phyloP scores from a whole-genome alignment of 2,329 filamentous ascomycete genomes.

The Ophiostoma australiae region DNA sequence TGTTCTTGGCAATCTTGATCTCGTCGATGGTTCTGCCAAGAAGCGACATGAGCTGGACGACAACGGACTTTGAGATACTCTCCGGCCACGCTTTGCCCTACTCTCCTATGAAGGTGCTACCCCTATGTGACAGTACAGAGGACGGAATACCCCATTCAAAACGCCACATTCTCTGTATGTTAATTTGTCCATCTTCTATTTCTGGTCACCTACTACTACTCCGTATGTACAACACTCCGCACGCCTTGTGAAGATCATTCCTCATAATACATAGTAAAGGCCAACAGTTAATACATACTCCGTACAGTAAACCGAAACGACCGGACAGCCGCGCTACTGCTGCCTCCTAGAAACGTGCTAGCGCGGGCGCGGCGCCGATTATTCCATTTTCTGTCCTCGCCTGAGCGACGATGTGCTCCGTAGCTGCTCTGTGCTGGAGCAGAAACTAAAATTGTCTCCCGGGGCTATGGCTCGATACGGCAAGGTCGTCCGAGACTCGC shows the following conservation, averaged over 20 bases:
- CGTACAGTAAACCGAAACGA: not conserved
- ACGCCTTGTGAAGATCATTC: slow-evolving; percentile 9
- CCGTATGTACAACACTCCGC: slow-evolving; percentile 1
- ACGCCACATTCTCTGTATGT: too few species aligned
- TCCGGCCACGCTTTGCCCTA: not conserved
- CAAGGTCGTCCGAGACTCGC: slow-evolving; percentile 3
- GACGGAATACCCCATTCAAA: too few species aligned
- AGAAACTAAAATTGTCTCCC: slow-evolving; percentile 9
- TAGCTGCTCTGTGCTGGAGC: not conserved
- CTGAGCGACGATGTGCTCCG: not conserved
- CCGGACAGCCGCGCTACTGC: slow-evolving; percentile 7
- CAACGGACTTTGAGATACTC: slow-evolving; percentile 2
- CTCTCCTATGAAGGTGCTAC: too few species aligned
- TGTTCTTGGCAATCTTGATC: not conserved
- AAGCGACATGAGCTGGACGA: too few species aligned
- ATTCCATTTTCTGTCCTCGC: not conserved
- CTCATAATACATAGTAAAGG: not conserved
- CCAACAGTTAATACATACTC: not conserved
- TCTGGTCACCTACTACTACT: not conserved
- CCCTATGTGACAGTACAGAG: too few species aligned
- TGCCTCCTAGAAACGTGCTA: not conserved
- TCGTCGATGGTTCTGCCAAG: too few species aligned
- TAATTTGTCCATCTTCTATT: not conserved
- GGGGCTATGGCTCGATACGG: slow-evolving; percentile 10
- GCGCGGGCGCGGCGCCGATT: slow-evolving; percentile 8